Percentiles rank a stretch among this genome's conserved stretches.
These are phyloP conservation scores for Saturnispora halmiae DNA, from an alignment of 805 yeast species.

Conservation along the genomic window DNA sequence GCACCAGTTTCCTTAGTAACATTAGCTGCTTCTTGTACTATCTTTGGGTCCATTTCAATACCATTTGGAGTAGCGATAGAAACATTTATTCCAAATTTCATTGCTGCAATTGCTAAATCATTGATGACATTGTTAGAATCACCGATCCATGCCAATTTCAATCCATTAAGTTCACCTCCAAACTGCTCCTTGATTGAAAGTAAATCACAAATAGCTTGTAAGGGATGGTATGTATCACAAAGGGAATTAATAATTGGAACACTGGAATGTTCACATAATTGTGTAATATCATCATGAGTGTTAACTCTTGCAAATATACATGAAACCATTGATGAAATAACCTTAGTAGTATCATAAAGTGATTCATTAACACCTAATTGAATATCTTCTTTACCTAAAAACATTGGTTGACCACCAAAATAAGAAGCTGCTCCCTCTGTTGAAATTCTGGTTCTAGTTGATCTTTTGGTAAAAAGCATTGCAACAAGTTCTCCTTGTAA, in stretches of 20 bases:
- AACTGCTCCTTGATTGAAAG: slow-evolving; percentile 78
- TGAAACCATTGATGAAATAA: slow-evolving; percentile 93
- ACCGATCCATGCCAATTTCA: slow-evolving; percentile 91
- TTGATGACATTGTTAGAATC: slow-evolving; percentile 94
- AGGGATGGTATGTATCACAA: slow-evolving; percentile 88
- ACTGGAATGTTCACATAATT: slow-evolving; percentile 64
- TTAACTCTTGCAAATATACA: slow-evolving; percentile 95
- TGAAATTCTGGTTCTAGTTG: slow-evolving; percentile 91
- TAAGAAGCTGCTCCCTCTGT: slow-evolving; percentile 90
- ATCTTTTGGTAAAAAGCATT: slow-evolving; percentile 78
- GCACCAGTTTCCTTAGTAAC: slow-evolving; percentile 46
- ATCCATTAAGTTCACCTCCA: slow-evolving; percentile 45
- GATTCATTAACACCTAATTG: slow-evolving; percentile 95
- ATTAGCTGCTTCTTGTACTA: slow-evolving; percentile 44
- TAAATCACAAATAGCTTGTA: slow-evolving; percentile 90
- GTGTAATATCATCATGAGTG: slow-evolving; percentile 70
- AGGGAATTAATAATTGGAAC: slow-evolving; percentile 92
- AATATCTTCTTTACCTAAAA: slow-evolving; percentile 91
- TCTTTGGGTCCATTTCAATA: slow-evolving; percentile 49
- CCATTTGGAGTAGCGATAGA: slow-evolving; percentile 78
- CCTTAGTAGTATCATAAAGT: slow-evolving; percentile 78
- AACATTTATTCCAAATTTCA: slow-evolving; percentile 75
- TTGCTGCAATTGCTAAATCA: slow-evolving; percentile 82
- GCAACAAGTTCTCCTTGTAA: slow-evolving; percentile 77
- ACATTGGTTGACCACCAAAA: slow-evolving; percentile 95